Evolutionary conservation across 75 land plant species (phyloP), one percentile per base, ranked within the genome.

Genomic region (Azolla pinnata): DNA sequence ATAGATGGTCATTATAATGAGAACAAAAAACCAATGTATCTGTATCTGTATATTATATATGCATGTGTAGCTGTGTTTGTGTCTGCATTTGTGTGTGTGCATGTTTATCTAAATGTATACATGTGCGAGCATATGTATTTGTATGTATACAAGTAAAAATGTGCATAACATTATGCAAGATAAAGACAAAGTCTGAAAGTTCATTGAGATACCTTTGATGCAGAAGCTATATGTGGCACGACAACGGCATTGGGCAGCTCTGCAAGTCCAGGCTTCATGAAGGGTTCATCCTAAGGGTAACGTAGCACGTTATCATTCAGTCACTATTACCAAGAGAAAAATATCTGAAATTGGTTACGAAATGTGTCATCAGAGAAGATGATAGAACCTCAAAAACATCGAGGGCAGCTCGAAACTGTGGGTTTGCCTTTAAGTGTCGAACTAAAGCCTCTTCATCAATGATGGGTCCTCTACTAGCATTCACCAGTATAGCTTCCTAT

Each of bases 161-260:
- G 40, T 35, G 40, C 10, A 5, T 35, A 35, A 12, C 40, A 35
- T 5, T 5, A 35, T 5, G 5, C 12, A 12, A 35, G 12, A 35
- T 35, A 12, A 5, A 35, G 40, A 35, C 10, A 35, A 12, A 35
- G 12, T 35, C 40, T 35, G 10, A 5, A 5, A 33, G 17, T 25
- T 2, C 34, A 63, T 21, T 1, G 21, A 24, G 23, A 60, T 42
- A 83, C 97, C 95, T 92, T 92, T 14, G 97, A 92, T 49, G 97
- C 97, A 53, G 97, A 92, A 48, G 97, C 97, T 56, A 92, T 92
- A 62, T 92, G 97, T 27, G 95, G 97, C 16, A 92, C 95, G 7
- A 88, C 82, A 49, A 92, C 65, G 10, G 86, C 95, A 67, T 92
- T 92, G 34, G 81, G 87, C 68, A 77, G 75, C 8, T 92, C 84